Evolutionary conservation across 2,329 filamentous ascomycete genomes (phyloP).

Genomic region (Penicillium psychrosexuale): DNA sequence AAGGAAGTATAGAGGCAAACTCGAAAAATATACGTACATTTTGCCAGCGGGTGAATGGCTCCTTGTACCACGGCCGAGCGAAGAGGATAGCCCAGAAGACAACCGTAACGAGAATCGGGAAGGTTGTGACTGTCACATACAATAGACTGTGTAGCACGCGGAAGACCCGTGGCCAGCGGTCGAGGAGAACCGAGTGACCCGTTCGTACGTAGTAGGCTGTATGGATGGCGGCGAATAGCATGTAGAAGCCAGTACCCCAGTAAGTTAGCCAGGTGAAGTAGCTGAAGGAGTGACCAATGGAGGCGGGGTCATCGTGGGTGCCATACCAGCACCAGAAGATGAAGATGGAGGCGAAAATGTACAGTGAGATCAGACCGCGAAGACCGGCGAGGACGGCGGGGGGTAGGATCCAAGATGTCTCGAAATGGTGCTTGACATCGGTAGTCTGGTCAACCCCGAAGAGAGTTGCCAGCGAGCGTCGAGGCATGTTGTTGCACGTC

Average conservation of each 20-base stretch:
- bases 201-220: constrained; percentile 63
- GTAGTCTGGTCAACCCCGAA: constrained; percentile 37
- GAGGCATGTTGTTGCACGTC: constrained; percentile 15
- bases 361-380: constrained; percentile 51
- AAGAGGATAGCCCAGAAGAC: constrained; percentile 68
- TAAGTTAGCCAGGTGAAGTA: constrained; percentile 81
- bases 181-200: constrained; percentile 54
- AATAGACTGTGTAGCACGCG: constrained; percentile 64
- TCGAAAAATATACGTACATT: constrained; percentile 37
- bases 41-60: constrained; percentile 54
- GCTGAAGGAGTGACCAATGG: constrained; percentile 62
- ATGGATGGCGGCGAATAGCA: constrained; percentile 64
- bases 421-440: constrained; percentile 61
- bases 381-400: constrained; percentile 60
- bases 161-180: constrained; percentile 58
- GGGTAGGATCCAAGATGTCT: constrained; percentile 76
- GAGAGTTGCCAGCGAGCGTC: constrained; percentile 20
- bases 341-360: constrained; percentile 67
- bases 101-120: constrained; percentile 66
- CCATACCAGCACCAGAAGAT: constrained; percentile 66
- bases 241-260: constrained; percentile 81
- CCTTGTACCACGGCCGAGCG: constrained; percentile 50
- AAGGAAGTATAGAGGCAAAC: not conserved
- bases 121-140: constrained; percentile 62
- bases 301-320: constrained; percentile 49